Evolutionary conservation across 495 filamentous ascomycete species (phyloP), one percentile per base, ranked within the genome.

Genomic region (Oidiodendron maius): DNA sequence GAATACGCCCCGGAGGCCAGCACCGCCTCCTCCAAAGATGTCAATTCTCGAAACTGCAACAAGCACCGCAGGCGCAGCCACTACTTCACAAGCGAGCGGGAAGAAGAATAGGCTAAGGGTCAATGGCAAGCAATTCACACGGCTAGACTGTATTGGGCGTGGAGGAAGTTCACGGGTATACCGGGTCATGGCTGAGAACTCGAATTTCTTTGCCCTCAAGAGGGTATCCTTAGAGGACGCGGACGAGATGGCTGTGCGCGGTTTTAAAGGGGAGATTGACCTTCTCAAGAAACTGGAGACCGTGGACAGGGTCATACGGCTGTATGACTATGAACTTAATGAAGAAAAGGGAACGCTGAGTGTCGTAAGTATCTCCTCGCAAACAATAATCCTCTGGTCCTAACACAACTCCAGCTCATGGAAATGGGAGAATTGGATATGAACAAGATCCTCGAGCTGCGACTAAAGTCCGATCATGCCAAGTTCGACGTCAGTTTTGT

Each of bases 181-280:
- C 61, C 86, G 91, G 35, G 93, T 98, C 5, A 94, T 95, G 76
- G 91, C 93, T 0, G 94, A 97, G 59, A 97, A 93, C 61, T 89
- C 83, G 52, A 94, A 90, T 65, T 86, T 93, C 61, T 89, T 96
- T 58, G 93, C 93, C 1, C 68, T 98, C 46, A 98, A 98, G 68
- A 77, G 88, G 36, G 93, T 97, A 3, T 88, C 90, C 2, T 74
- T 97, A 13, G 88, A 95, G 55, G 86, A 89, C 48, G 83, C 84
- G n/a, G 91, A 96, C 59, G 87, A 91, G 48, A 64, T 75, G 9
- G 84, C 87, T 2, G 78, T 98, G 49, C 70, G 78, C 48, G 94
- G 94, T 1, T 98, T 89, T 69, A 96, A 96, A 63, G 93, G 94
- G 22, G 93, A 98, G 65, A 98, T 98, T 52, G 93, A 97, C 57